These are phyloP conservation scores for Phytopythium sindhum DNA, from an alignment of 352 stramenopile species.

Conservation along the genomic window DNA sequence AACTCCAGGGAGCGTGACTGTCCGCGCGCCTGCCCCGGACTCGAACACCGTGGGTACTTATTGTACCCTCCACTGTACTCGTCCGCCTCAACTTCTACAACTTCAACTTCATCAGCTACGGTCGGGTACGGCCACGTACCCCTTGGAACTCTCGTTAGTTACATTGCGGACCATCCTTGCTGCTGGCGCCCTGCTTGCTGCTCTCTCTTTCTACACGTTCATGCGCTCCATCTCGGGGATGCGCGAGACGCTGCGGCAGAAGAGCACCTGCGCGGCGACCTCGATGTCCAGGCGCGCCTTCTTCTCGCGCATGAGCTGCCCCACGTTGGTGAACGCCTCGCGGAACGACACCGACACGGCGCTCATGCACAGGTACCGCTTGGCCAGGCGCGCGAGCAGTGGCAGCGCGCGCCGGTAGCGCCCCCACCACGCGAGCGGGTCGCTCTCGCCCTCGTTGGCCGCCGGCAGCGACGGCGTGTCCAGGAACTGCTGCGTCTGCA, in stretches of 20 bases:
- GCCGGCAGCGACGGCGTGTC: slow-evolving; percentile 61
- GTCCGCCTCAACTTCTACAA: too few species aligned
- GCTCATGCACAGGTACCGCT: slow-evolving; percentile 77
- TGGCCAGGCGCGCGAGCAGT: slow-evolving; percentile 61
- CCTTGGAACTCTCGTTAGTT: too few species aligned
- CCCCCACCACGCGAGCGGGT: slow-evolving; percentile 83
- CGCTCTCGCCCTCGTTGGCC: slow-evolving; percentile 67
- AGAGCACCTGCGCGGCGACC: slow-evolving; percentile 73
- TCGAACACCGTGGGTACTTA: too few species aligned
- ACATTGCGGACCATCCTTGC: too few species aligned
- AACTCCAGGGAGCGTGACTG: background rate
- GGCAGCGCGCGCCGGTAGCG: slow-evolving; percentile 69
- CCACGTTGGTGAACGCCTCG: slow-evolving; percentile 78
- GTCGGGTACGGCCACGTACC: too few species aligned
- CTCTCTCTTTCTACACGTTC: slow-evolving; percentile 25
- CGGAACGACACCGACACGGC: slow-evolving; percentile 70
- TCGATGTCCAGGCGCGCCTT: slow-evolving; percentile 75
- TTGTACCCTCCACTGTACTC: too few species aligned
- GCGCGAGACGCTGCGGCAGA: slow-evolving; percentile 70
- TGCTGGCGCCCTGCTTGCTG: too few species aligned
- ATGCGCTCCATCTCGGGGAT: slow-evolving; percentile 86
- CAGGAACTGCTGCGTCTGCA: slow-evolving; percentile 68
- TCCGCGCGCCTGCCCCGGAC: too few species aligned
- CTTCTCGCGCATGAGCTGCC: slow-evolving; percentile 75
- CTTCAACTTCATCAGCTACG: too few species aligned